Percentiles rank a stretch among this genome's conserved stretches.
Evolutionary conservation across 2,329 filamentous ascomycete genomes (phyloP).

Genomic region (Neonectria punicea): DNA sequence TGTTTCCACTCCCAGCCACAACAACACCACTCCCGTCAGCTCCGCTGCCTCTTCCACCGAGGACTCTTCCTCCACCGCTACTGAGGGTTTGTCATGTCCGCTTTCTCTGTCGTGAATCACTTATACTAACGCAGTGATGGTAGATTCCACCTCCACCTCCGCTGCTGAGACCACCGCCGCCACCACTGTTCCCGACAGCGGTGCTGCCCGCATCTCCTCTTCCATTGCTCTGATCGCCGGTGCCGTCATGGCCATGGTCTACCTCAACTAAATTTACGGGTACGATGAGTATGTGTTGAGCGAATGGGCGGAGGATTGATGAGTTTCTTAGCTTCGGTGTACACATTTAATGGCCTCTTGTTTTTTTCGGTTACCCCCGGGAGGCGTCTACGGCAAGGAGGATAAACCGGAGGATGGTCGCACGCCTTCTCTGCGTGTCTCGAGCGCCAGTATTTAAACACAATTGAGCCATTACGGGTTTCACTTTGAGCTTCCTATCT

Average conservation of each 20-base stretch:
- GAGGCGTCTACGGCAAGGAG: slow-evolving; percentile 40
- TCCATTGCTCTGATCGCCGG: slow-evolving; percentile 48
- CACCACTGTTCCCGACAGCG: slow-evolving; percentile 44
- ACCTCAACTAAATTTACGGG: slow-evolving; percentile 44
- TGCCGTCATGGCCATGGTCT: slow-evolving; percentile 48
- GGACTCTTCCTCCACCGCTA: slow-evolving; percentile 8
- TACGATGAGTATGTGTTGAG: slow-evolving; percentile 34
- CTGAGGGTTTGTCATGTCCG: slow-evolving; percentile 13
- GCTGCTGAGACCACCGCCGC: slow-evolving; percentile 22
- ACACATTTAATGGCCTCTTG: slow-evolving; percentile 42
- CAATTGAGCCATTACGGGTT: slow-evolving; percentile 29
- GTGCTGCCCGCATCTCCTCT: slow-evolving; percentile 46
- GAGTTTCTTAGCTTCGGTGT: slow-evolving; percentile 39
- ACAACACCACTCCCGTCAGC: slow-evolving; percentile 27
- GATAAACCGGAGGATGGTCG: slow-evolving; percentile 33
- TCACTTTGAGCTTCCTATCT: neutral
- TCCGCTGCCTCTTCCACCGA: slow-evolving; percentile 27
- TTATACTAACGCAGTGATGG: neutral
- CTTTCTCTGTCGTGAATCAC: fast-evolving
- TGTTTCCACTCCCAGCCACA: slow-evolving; percentile 22
- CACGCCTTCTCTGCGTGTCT: slow-evolving; percentile 35
- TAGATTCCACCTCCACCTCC: slow-evolving; percentile 15
- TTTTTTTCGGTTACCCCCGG: slow-evolving; percentile 43
- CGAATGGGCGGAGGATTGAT: slow-evolving; percentile 37
- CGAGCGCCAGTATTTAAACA: slow-evolving; percentile 42